Conservation (phyloP, 495 filamentous ascomycete species). For the Neurospora africana region DNA sequence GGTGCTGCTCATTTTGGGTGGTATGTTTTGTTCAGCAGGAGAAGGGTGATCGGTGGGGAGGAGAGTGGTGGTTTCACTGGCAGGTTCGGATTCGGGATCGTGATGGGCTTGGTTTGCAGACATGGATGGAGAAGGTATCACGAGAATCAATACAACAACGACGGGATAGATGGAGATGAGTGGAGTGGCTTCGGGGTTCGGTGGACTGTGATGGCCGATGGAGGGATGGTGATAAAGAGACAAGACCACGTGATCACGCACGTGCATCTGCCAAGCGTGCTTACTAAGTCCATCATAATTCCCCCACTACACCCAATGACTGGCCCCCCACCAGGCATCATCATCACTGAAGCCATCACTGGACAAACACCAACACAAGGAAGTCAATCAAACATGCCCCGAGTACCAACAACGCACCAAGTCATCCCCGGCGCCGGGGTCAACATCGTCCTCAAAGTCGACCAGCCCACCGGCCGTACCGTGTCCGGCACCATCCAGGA, state of each 20-base stretch:
- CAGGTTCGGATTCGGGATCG: neutral
- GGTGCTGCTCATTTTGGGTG: constrained; percentile 13
- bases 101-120: neutral
- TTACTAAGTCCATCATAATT: neutral
- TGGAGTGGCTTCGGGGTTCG: neutral
- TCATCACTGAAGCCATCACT: neutral
- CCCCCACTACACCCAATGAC: neutral
- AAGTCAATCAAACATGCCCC: constrained; percentile 12
- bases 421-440: constrained; percentile 49
- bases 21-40: neutral
- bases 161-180: neutral
- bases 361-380: neutral
- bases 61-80: neutral
- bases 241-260: neutral
- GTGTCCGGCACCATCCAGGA: constrained; percentile 50
- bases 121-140: neutral
- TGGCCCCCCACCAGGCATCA: neutral
- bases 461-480: constrained; percentile 59
- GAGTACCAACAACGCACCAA: constrained; percentile 38
- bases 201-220: neutral
- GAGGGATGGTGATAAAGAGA: no score
- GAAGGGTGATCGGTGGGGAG: neutral
- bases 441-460: constrained; percentile 59
- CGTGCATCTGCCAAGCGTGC: neutral
- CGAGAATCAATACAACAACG: neutral